Base-by-base conservation (phyloP, 495 filamentous ascomycete genomes). In the Penicillium bovifimosum region DNA sequence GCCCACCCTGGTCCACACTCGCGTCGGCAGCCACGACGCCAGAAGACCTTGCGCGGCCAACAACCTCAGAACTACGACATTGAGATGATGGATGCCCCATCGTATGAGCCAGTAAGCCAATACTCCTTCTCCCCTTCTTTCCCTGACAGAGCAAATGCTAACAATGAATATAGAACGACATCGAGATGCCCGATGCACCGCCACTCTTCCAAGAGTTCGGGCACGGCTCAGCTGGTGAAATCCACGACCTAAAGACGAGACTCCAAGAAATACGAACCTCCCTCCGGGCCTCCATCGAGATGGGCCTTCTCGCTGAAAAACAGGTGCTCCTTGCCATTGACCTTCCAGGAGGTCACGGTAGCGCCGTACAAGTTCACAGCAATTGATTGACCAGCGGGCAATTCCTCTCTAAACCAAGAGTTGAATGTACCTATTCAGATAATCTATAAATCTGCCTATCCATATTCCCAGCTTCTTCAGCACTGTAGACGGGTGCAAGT, bases 281-380 rank as follows among this genome's bases (percentile, higher is more conserved):
- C n/a, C n/a, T n/a, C n/a, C n/a, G n/a, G n/a, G n/a, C n/a, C n/a
- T n/a, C 84, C 84, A 61, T 87, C 84, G 41, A 86, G 62, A 47
- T 71, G 73, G 16, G 91, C 88, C 51, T 83, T 86, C 50, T 88
- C 79, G 61, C 87, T 92, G 49, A 97, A 52, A 76, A 91, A 99
- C 36, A 99, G 76, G 68, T 88, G 91, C 76, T 98, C 95, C 52
- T 81, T 70, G 53, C 90, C 91, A 33, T 75, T 70, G 29, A 80
- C 80, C 76, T 92, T 95, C 95, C 95, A 99, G 59, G 85, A 90
- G 51, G 86, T 86, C 51, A 97, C 85, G 9, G 95, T 97, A 0
- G 95, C 95, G 50, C 95, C 95, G 64, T 89, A 87, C 9, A 96
- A 82, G 43, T 97, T 77, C 41, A 99, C 77, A 43, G 87, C 81